phyloP scores from a whole-genome alignment of 2,329 filamentous ascomycete genomes.

The Microdochium nivale region DNA sequence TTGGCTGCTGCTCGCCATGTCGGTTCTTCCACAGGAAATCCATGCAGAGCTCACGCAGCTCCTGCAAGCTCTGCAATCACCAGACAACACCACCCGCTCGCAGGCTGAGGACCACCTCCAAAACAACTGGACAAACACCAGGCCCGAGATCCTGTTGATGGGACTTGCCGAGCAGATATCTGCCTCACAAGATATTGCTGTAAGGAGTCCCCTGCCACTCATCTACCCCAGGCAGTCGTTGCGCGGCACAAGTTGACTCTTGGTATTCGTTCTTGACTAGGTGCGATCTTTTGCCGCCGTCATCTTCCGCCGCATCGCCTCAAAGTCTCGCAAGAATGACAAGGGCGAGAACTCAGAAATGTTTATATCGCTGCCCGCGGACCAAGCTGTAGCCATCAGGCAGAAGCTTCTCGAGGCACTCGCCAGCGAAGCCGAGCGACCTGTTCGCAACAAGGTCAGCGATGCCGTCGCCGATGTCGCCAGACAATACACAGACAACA shows the following conservation, averaged over 20 bases:
- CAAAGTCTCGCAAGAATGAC: constrained; percentile 72
- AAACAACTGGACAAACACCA: constrained; percentile 75
- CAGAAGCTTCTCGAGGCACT: constrained; percentile 75
- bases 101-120: constrained; percentile 86
- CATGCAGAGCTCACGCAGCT: constrained; percentile 80
- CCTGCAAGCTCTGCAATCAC: constrained; percentile 77
- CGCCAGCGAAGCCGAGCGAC: constrained; percentile 60
- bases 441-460: constrained; percentile 88
- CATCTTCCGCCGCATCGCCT: constrained; percentile 87
- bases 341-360: constrained; percentile 69
- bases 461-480: constrained; percentile 96
- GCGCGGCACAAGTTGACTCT: neutral
- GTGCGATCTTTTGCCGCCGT: constrained; percentile 86
- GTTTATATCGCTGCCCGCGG: constrained; percentile 69
- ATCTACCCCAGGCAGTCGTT: constrained; percentile 4
- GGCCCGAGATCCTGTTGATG: constrained; percentile 86
- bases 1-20: constrained; percentile 47
- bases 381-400: constrained; percentile 71
- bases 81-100: constrained; percentile 78
- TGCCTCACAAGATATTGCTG: constrained; percentile 62
- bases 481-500: constrained; percentile 86
- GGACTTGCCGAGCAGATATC: constrained; percentile 88
- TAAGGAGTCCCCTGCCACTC: constrained; percentile 32
- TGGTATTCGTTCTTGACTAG: constrained; percentile 33
- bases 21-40: constrained; percentile 75